These are phyloP conservation scores for Sesbania bispinosa DNA, from an alignment of 306 rosid genomes.

Conservation along the genomic window DNA sequence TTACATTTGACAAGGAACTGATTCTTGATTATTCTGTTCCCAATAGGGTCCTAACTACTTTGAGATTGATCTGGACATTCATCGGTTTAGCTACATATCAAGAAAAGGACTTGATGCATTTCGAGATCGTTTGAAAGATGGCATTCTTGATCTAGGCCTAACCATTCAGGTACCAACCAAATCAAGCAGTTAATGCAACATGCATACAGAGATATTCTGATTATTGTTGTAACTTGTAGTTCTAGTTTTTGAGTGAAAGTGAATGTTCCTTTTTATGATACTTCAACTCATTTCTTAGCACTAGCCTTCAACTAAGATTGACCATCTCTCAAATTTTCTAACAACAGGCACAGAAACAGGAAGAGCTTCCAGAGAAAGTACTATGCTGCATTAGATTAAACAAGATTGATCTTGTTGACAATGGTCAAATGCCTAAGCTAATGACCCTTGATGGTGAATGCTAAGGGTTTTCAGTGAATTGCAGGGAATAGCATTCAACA, in stretches of 20 bases:
- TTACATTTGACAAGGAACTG: neutral
- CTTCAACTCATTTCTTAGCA: neutral
- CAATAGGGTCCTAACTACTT: constrained; percentile 82
- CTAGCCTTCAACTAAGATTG: constrained; percentile 11
- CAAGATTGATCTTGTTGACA: constrained; percentile 75
- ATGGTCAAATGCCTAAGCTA: constrained; percentile 65
- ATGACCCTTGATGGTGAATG: constrained; percentile 49
- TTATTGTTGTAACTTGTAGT: neutral
- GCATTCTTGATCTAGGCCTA: constrained; percentile 73
- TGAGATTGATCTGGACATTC: constrained; percentile 97
- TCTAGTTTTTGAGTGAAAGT: neutral
- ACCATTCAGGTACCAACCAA: constrained; percentile 70
- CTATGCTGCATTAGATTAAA: constrained; percentile 86
- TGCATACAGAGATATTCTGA: no score
- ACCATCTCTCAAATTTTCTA: neutral
- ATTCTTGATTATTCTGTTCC: neutral
- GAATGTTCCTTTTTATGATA: neutral
- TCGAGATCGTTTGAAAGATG: constrained; percentile 72
- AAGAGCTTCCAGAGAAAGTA: constrained; percentile 89
- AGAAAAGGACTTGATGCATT: constrained; percentile 92
- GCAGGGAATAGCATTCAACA: constrained; percentile 3
- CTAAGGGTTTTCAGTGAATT: constrained; percentile 18
- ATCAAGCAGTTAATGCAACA: neutral
- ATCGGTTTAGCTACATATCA: constrained; percentile 91
- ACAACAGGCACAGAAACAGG: constrained; percentile 81